Base-by-base conservation (phyloP, 106 monocot species). In the Allium fistulosum region DNA sequence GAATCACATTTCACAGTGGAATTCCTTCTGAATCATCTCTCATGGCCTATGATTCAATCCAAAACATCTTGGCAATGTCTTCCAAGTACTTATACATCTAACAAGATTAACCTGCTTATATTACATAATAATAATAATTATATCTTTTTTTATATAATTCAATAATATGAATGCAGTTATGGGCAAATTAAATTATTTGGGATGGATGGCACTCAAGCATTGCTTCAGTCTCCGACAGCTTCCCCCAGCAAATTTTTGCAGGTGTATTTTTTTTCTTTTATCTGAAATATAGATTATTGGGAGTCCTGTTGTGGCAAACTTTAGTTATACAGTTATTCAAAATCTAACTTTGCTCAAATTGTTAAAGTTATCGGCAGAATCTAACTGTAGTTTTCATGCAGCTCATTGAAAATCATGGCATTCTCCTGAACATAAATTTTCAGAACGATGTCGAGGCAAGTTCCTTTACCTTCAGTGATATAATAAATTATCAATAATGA, bases 161-260 rank as follows among this genome's bases (percentile, higher is more conserved):
- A 37, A 37, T 37, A 37, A 37, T 37, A 37, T 53, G 50, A 5
- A 7, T 61, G 0, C 74, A 94, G 94, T 46, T 82, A 87, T 77
- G 94, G 94, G 6, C 79, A 80, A 26, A 94, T 90, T 75, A 94
- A 94, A 63, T 78, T 94, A 26, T 83, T 90, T 52, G 94, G 94
- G 46, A 77, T 62, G 52, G 82, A 85, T 48, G 78, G 80, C 51
- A 81, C 85, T 10, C 94, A 94, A 73, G 82, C 80, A 11, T 66
- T 94, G 65, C 84, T 94, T 26, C 90, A 94, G 51, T 94, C 90
- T 2, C 72, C 80, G 3, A 63, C 64, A 7, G 76, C 82, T 11
- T 27, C 62, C 65, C 87, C 90, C n/a, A 74, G 72, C 82, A 94
- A 87, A 76, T 87, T 94, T 62, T 69, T 94, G 80, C 87, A 83